Evolutionary conservation across 2,329 filamentous ascomycete genomes (phyloP).

Genomic region (Didymella exigua): DNA sequence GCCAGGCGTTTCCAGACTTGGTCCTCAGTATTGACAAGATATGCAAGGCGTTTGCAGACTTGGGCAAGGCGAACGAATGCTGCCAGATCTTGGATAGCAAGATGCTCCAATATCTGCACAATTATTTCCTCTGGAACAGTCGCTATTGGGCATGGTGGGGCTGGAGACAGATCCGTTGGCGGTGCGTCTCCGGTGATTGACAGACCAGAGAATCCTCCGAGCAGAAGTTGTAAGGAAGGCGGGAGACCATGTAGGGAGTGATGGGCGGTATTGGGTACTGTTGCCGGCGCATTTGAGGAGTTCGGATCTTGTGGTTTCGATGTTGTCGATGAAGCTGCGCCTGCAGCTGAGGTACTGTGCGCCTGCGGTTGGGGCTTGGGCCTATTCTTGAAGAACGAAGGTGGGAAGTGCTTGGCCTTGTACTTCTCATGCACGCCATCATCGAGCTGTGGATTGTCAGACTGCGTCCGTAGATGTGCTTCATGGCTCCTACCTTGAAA

Average conservation of each 20-base stretch:
- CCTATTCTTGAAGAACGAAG: slow-evolving; percentile 55
- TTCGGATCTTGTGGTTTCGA: slow-evolving; percentile 51
- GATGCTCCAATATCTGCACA: slow-evolving; percentile 73
- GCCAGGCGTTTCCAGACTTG: slow-evolving; percentile 83
- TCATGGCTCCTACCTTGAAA: slow-evolving; percentile 68
- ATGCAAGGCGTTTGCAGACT: slow-evolving; percentile 88
- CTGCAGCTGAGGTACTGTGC: slow-evolving; percentile 9
- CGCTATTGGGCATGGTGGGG: slow-evolving; percentile 81
- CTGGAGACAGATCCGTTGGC: slow-evolving; percentile 70
- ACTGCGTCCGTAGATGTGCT: not conserved
- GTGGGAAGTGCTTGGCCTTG: slow-evolving; percentile 87
- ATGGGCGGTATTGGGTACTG: slow-evolving; percentile 61
- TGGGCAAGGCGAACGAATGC: slow-evolving; percentile 75
- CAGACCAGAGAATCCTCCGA: slow-evolving; percentile 74
- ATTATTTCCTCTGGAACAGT: slow-evolving; percentile 83
- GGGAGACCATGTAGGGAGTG: slow-evolving; percentile 62
- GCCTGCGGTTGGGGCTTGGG: slow-evolving; percentile 15
- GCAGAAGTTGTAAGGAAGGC: slow-evolving; percentile 68
- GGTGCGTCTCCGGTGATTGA: slow-evolving; percentile 71
- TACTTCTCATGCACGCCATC: slow-evolving; percentile 82
- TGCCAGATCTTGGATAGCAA: slow-evolving; percentile 76
- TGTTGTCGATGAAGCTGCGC: slow-evolving; percentile 41
- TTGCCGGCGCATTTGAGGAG: slow-evolving; percentile 57
- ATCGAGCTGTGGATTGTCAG: slow-evolving; percentile 68
- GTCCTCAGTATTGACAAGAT: slow-evolving; percentile 81